phyloP scores from a whole-genome alignment of 2,329 filamentous ascomycete species.

The Nemania serpens region DNA sequence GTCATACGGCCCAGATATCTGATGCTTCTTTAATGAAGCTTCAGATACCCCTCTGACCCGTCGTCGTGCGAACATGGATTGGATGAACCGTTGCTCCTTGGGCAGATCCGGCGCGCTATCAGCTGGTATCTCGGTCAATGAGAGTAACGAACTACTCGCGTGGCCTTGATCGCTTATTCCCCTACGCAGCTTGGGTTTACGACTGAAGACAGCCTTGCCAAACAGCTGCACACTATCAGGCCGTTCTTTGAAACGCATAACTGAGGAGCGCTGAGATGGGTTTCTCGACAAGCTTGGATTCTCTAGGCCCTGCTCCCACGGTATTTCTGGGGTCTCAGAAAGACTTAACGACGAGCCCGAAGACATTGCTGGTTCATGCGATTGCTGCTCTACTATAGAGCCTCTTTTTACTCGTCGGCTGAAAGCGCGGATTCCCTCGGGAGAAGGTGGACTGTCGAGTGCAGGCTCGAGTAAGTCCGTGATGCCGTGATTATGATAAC shows the following conservation, averaged over 20 bases:
- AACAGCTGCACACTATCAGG: conserved; percentile 65
- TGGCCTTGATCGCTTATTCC: conserved; percentile 56
- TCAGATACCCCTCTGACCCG: conserved; percentile 42
- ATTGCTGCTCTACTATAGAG: conserved; percentile 54
- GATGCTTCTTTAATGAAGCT: conserved; percentile 47
- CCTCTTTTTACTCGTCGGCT: conserved; percentile 59
- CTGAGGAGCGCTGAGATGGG: conserved; percentile 61
- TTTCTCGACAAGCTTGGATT: conserved; percentile 56
- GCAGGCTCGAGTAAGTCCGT: conserved; percentile 60
- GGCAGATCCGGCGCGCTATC: conserved; percentile 42
- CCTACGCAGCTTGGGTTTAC: conserved; percentile 56
- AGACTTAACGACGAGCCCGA: conserved; percentile 61
- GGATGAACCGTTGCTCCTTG: conserved; percentile 52
- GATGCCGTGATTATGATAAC: conserved; percentile 29
- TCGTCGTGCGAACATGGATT: conserved; percentile 57
- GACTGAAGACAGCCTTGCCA: conserved; percentile 63
- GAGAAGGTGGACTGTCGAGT: conserved; percentile 64
- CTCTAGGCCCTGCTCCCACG: conserved; percentile 56
- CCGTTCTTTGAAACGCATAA: conserved; percentile 57
- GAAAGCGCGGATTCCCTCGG: conserved; percentile 61
- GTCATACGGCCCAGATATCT: conserved; percentile 68
- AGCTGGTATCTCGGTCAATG: conserved; percentile 49
- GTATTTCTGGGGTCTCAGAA: conserved; percentile 51
- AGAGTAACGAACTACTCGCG: conserved; percentile 54
- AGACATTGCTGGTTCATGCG: conserved; percentile 54